Evolutionary conservation across 148 eudicot species (phyloP).

Genomic region (Dianthus caryophyllus): DNA sequence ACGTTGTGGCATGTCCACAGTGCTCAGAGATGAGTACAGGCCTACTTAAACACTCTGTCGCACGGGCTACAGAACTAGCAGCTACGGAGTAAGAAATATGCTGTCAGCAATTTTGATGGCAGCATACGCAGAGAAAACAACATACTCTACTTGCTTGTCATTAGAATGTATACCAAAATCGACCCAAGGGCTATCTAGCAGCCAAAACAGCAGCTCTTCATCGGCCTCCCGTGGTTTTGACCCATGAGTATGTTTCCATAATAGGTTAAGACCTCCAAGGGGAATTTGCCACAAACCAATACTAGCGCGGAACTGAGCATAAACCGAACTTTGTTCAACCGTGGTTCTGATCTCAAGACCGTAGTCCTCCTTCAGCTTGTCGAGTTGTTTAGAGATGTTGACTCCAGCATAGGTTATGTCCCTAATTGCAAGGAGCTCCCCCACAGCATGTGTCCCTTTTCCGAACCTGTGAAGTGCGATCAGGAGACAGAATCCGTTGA

Average conservation of each 20-base stretch:
- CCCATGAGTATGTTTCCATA: background rate
- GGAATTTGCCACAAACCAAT: too few relatives aligned
- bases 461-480: background rate
- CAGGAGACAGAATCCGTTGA: background rate
- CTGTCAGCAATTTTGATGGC: too few relatives aligned
- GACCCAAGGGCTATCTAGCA: background rate
- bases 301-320: too few relatives aligned
- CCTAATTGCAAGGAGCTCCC: background rate
- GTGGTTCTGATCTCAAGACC: conserved; percentile 10
- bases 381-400: background rate
- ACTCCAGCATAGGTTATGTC: background rate
- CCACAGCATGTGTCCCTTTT: background rate
- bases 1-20: too few relatives aligned
- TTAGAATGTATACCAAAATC: background rate
- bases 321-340: background rate
- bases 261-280: background rate
- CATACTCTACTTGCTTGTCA: background rate
- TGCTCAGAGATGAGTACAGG: too few relatives aligned
- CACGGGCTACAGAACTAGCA: too few relatives aligned
- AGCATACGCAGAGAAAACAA: background rate
- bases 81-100: too few relatives aligned
- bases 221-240: background rate
- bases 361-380: conserved; percentile 9
- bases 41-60: too few relatives aligned
- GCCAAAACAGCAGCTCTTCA: background rate